Evolutionary conservation across 805 yeast genomes (phyloP), one percentile per base, ranked within the genome.

Genomic region (Pichia pseudocactophila): DNA sequence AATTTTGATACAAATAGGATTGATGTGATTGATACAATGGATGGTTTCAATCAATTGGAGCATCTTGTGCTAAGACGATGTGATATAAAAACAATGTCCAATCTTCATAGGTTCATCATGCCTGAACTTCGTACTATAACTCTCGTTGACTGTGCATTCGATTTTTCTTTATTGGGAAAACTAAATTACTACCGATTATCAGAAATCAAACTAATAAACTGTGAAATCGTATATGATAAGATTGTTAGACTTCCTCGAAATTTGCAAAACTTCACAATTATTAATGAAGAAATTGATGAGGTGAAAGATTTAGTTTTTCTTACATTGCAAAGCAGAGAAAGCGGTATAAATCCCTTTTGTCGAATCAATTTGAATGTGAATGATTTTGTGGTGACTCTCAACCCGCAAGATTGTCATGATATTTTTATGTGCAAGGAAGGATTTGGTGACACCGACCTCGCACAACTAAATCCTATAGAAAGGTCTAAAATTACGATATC

Each of bases 191-290:
- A 30, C 6, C 17, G 32, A 10, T 13, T 43, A 11, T 3, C 16
- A 12, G 44, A 44, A 12, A 10, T 56, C 7, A 25, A 41, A 4
- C 30, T 57, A 17, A 43, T 51, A 18, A 50, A 56, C 19, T 53
- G 58, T 39, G 43, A 45, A 4, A 34, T 57, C 8, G 28, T 25
- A 0, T 57, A 54, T 57, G 41, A 45, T 22, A n/a, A 28, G 12
- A 33, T 38, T n/a, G 22, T 55, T 22, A 44, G 46, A 35, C 28
- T 56, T 15, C 55, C 62, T 10, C 16, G 35, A 13, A 37, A 36
- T 18, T 34, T 56, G 17, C 30, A 27, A 16, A 49, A 36, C 12
- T 12, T 57, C 4, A 48, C 53, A 5, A 26, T 57, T 2, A 50
- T 44, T 18, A 47, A 55, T 36, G 43, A 43, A 30, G 44, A 53